A percentile compares a stretch with the other conserved stretches of the same genome.
These are phyloP conservation scores for Cladobotryum protrusum DNA, from an alignment of 2,329 filamentous ascomycete species.

Conservation along the genomic window DNA sequence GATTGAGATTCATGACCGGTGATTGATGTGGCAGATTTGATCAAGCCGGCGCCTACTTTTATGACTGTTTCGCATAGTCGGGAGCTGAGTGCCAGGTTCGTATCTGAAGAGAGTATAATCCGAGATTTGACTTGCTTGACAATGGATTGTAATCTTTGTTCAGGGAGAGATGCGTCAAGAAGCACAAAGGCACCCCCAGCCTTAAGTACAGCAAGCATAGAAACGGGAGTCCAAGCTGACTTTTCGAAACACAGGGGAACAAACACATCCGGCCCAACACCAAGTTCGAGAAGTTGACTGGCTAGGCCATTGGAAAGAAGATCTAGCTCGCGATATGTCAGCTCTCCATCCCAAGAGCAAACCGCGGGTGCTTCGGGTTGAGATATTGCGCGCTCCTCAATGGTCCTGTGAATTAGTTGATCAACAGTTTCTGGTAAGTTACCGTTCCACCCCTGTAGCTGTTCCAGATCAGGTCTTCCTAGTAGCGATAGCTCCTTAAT, in stretches of 20 bases:
- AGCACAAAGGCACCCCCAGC: background rate
- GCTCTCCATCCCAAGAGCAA: slow-evolving; percentile 17
- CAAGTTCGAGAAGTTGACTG: slow-evolving; percentile 5
- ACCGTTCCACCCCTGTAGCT: too few relatives aligned
- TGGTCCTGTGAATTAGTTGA: background rate
- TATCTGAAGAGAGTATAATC: too few relatives aligned
- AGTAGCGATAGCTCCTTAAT: too few relatives aligned
- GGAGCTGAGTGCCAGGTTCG: too few relatives aligned
- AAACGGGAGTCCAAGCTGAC: slow-evolving; percentile 12
- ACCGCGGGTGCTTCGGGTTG: slow-evolving; percentile 13
- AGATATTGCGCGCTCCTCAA: background rate
- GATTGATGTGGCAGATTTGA: too few relatives aligned
- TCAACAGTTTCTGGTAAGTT: background rate
- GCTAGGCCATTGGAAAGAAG: slow-evolving; percentile 2
- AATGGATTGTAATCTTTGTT: too few relatives aligned
- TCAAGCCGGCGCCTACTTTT: too few relatives aligned
- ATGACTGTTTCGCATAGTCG: too few relatives aligned
- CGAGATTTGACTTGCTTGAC: too few relatives aligned
- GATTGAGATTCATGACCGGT: background rate
- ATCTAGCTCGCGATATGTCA: slow-evolving; percentile 18
- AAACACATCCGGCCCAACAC: slow-evolving; percentile 20
- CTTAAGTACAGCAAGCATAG: slow-evolving; percentile 12
- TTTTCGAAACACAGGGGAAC: slow-evolving; percentile 15
- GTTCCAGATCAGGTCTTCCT: too few relatives aligned
- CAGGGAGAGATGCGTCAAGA: too few relatives aligned